Base-by-base conservation (phyloP, 768 basidiomycete genomes). In the Pleurotus giganteus region DNA sequence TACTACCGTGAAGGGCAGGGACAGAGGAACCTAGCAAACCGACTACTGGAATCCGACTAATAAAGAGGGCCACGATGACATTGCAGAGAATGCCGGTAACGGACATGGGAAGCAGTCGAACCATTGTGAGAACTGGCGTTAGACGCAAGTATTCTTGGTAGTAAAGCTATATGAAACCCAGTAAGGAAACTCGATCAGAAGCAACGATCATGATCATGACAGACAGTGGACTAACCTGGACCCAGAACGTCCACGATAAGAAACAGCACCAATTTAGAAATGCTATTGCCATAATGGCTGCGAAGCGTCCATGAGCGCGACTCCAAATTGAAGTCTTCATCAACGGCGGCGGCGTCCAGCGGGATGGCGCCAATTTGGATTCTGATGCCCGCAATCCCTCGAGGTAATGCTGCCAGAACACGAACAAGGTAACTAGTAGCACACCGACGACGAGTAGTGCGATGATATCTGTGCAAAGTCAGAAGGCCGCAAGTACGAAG, bases 61-160 rank as follows among this genome's bases (percentile, higher is more conserved):
- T 75, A 41, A 84, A 71, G 21, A 85, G 47, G 0, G 85, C 87
- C 13, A 91, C 81, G 51, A 88, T 63, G 28, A 84, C 57, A 62
- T 90, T 91, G 61, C 85, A 86, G 2, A 80, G 29, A 4, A 83
- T 54, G 3, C 91, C 90, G n/a, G 78, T 78, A 15, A 91, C 63
- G 28, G 81, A 79, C 86, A 88, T 89, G 0, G 90, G 90, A 1
- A 91, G 55, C 46, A 91, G 68, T 2, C 88, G 80, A 21, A 88
- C 59, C 66, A 89, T 87, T 0, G 86, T 81, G 9, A 73, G 69
- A 9, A 92, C 69, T 0, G 89, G 84, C 0, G 69, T 74, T 3
- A 83, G 74, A 0, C 69, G 61, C 13, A 75, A 58, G 64, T 84
- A 92, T 44, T 82, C 76, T 62, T 92, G 88, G 64, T 89, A 92